phyloP scores from a whole-genome alignment of 345 rosid species.

The Ceriops zippeliana region DNA sequence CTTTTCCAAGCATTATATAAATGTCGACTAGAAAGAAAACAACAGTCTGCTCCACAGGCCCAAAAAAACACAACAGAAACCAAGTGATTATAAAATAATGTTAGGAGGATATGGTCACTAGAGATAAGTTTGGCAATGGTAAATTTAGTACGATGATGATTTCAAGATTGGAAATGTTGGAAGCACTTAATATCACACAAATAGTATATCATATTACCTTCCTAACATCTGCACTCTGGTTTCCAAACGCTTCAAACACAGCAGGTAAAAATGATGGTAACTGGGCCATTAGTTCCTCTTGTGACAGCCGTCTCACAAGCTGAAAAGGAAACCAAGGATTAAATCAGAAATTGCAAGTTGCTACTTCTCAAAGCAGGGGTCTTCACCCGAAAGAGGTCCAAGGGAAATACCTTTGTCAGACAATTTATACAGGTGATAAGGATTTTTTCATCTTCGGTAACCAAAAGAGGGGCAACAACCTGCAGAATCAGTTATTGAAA shows the following conservation, averaged over 20 bases:
- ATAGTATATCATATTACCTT: conserved; percentile 49
- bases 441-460: conserved; percentile 90
- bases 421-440: conserved; percentile 89
- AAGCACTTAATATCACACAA: not conserved
- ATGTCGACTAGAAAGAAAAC: conserved; percentile 99
- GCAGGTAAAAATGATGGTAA: conserved; percentile 89
- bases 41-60: conserved; percentile 61
- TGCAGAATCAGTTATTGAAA: conserved; percentile 30
- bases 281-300: conserved; percentile 80
- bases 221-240: conserved; percentile 96
- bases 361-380: too few species aligned
- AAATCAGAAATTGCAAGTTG: not conserved
- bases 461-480: conserved; percentile 86
- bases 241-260: conserved; percentile 94
- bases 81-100: not conserved
- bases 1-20: conserved; percentile 95
- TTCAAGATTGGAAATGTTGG: not conserved
- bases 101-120: not conserved
- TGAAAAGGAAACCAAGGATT: conserved; percentile 32
- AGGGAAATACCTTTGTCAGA: conserved; percentile 73
- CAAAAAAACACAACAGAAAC: not conserved
- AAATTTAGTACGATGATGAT: not conserved
- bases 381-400: not conserved
- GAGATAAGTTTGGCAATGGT: too few species aligned
- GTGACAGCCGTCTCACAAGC: conserved; percentile 93